Conservation (phyloP, 2,329 filamentous ascomycete genomes). For the Aspergillus pseudonomiae region DNA sequence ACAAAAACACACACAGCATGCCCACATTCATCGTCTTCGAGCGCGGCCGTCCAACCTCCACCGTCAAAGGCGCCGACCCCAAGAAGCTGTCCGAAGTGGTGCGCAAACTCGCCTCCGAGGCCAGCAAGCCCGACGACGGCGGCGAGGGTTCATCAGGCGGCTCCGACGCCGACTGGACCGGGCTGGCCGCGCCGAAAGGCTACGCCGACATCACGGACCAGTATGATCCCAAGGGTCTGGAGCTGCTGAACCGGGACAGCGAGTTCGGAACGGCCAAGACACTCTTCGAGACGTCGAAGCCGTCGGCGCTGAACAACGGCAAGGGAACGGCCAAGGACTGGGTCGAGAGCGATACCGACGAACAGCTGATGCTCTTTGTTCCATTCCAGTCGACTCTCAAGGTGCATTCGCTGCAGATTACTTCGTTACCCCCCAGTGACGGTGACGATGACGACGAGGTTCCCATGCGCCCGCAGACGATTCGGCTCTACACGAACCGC, state of each 20-base stretch:
- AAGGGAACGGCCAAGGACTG: conserved; percentile 68
- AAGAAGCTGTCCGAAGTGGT: conserved; percentile 71
- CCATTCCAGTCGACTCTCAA: conserved; percentile 89
- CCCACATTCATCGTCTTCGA: conserved; percentile 93
- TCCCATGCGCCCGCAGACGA: conserved; percentile 77
- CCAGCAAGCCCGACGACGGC: conserved; percentile 50
- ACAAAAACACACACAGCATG: conserved; percentile 54
- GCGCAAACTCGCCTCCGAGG: conserved; percentile 70
- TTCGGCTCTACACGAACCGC: conserved; percentile 86
- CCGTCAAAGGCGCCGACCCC: conserved; percentile 74
- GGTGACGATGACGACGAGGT: conserved; percentile 74
- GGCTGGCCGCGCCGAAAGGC: conserved; percentile 73
- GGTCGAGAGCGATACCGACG: conserved; percentile 95
- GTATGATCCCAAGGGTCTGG: conserved; percentile 76
- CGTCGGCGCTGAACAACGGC: conserved; percentile 57
- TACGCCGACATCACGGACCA: conserved; percentile 83
- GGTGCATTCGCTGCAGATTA: conserved; percentile 84
- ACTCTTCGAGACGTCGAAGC: conserved; percentile 72
- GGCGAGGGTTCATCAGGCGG: conserved; percentile 46
- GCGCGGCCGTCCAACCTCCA: conserved; percentile 67
- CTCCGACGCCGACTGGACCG: conserved; percentile 64
- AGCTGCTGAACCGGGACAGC: conserved; percentile 84
- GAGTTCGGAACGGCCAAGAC: conserved; percentile 72
- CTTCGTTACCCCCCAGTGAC: conserved; percentile 67
- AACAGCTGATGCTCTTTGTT: conserved; percentile 90